Base-by-base conservation (phyloP, 345 rosid genomes). In the Laguncularia racemosa region DNA sequence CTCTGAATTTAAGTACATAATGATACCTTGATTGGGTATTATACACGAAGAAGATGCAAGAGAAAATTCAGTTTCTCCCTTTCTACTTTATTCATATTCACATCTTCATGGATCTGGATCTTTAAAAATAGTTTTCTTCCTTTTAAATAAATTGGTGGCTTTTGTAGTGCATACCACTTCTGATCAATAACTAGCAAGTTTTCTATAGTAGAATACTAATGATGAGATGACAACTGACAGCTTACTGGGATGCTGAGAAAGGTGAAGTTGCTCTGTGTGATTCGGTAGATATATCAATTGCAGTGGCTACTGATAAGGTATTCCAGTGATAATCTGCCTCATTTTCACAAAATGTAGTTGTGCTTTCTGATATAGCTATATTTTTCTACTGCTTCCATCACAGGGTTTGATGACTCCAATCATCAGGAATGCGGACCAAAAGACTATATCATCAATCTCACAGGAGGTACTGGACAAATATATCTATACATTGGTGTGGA, bases 321-420 rank as follows among this genome's bases (percentile, higher is more conserved):
- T 59, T 57, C 50, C 62, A 46, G 66, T 46, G 18, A 49, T 38
- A 17, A 14, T 16, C 33, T 17, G 33, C 52, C 43, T 18, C 21
- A 44, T 18, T 26, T 44, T 60, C 38, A 20, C 20, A 17, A 28
- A 67, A 26, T 17, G 54, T 44, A 44, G 55, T 48, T 55, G 38
- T 53, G 40, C 40, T 33, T 10, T 7, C 11, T 33, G 40, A 33
- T 33, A 65, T 67, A 44, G 20, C 43, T 20, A 28, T 60, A 11
- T 38, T 40, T 23, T 23, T 48, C 7, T 9, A 13, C 17, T 21
- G 21, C 59, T 55, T 55, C 38, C 49, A 23, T 67, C 71, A 47
- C 89, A 92, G 96, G 98, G 98, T 20, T 76, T 92, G 68, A 89
- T 92, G 96, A 92, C 97, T 63, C 98, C 96, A 55, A 92, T 92